A percentile compares a stretch with the other conserved stretches of the same genome.
Conservation (phyloP, 371 early-diverging fungal species). For the Mortierella sp. region DNA sequence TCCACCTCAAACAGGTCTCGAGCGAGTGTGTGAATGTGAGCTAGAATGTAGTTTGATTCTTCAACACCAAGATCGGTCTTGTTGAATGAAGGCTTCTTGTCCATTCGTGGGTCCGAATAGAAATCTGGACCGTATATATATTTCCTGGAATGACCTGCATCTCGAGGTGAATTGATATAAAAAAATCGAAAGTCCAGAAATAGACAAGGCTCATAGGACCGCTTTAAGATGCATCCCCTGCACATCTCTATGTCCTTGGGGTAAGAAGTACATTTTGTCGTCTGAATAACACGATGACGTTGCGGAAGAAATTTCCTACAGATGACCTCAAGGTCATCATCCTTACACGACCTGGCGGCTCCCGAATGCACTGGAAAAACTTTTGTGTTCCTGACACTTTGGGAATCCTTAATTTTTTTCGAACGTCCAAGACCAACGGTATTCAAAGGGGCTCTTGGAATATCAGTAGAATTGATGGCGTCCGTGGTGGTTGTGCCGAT, state of each 20-base stretch:
- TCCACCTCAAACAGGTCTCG: neutral
- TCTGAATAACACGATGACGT: neutral
- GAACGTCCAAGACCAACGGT: too few relatives aligned
- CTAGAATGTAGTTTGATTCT: neutral
- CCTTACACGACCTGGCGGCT: neutral
- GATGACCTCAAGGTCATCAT: neutral
- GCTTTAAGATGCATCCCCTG: neutral
- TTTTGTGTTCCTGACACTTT: too few relatives aligned
- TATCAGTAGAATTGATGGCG: neutral
- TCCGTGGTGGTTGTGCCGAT: neutral
- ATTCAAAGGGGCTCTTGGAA: neutral
- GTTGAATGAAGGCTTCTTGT: neutral
- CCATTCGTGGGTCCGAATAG: neutral
- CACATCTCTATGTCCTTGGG: neutral
- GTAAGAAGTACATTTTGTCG: neutral
- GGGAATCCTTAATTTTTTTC: too few relatives aligned
- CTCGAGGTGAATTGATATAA: neutral
- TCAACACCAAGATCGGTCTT: slow-evolving; percentile 5
- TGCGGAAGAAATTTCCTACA: neutral
- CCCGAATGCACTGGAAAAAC: too few relatives aligned
- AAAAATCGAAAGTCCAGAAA: neutral
- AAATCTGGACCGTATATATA: slow-evolving; percentile 10
- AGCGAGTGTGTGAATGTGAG: neutral
- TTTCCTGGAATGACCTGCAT: neutral
- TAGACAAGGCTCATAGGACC: neutral